Base-by-base conservation (phyloP, 106 monocot species). In the Apostasia shenzhenica region DNA sequence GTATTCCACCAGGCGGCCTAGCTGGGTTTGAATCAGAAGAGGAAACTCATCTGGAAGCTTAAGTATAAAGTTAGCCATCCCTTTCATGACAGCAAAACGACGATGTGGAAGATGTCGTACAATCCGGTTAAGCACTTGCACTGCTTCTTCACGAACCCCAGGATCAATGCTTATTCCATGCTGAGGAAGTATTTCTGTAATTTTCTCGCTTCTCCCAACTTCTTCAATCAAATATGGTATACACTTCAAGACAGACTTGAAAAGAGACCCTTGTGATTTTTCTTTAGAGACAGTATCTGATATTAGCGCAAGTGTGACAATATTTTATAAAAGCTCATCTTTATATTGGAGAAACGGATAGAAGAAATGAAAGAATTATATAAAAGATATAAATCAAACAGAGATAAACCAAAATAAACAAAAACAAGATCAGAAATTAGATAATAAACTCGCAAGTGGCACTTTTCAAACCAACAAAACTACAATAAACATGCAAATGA, bases 161-260 rank as follows among this genome's bases (percentile, higher is more conserved):
- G 99, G 99, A 83, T 99, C 99, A 71, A 87, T 87, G 75, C 99
- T 99, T 77, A 99, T 99, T 5, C 93, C 82, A 81, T 99, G 99
- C 69, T 93, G 99, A 67, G 99, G 99, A 80, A 99, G 93, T 56
- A 99, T 87, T 69, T 99, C 99, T 66, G 93, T 90, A 75, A 99
- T 93, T 79, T 90, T 99, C 68, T 99, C 88, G 80, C 71, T 85
- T 50, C 99, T 87, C 1, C 92, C 90, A 46, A 90, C 90, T 85
- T 99, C 99, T 57, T 93, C 99, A 48, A 99, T 99, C 72, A 99
- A 55, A 76, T 88, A 85, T 52, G 99, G 99, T 69, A 99, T 93
- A 71, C 99, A 99, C 79, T 99, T 93, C 57, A 99, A 77, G n/a
- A 90, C 99, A 49, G 99, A 93, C 69, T 83, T 84, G 70, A 99